phyloP scores from a whole-genome alignment of 768 basidiomycete species.

The Naganishia kalamii region DNA sequence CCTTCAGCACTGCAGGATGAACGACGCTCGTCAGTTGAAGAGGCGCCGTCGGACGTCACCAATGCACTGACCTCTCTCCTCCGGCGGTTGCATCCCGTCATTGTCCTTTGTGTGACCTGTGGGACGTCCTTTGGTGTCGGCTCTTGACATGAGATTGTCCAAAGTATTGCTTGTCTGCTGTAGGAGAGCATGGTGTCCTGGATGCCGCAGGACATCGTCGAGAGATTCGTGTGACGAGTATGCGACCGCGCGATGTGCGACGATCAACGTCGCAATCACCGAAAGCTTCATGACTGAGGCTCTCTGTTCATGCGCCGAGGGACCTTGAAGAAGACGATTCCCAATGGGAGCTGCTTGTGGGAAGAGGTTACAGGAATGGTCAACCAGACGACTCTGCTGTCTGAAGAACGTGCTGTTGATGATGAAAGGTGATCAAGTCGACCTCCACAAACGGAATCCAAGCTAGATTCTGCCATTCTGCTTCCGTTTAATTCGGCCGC shows the following conservation, averaged over 20 bases:
- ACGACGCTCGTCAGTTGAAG: not conserved
- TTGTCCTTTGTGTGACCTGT: too few relatives aligned
- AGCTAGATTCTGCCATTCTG: too few relatives aligned
- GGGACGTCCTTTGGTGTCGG: not conserved
- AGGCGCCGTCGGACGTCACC: too few relatives aligned
- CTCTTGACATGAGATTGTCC: not conserved
- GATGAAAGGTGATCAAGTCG: too few relatives aligned
- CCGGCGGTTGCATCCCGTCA: not conserved
- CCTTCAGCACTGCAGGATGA: constrained; percentile 26
- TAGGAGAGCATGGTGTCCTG: not conserved
- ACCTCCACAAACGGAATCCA: too few relatives aligned
- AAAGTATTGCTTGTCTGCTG: not conserved
- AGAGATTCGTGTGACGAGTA: not conserved
- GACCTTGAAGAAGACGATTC: not conserved
- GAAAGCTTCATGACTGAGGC: not conserved
- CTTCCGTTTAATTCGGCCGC: too few relatives aligned
- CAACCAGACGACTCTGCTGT: not conserved
- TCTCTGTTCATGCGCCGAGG: not conserved
- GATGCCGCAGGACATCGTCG: not conserved
- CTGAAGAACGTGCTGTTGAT: not conserved
- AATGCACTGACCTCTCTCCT: not conserved
- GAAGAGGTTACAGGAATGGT: not conserved
- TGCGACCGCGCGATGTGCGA: not conserved
- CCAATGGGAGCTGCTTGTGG: not conserved
- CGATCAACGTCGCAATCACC: constrained; percentile 2